Conservation (phyloP, 257 asterid species). For the Solanum raphanifolium region DNA sequence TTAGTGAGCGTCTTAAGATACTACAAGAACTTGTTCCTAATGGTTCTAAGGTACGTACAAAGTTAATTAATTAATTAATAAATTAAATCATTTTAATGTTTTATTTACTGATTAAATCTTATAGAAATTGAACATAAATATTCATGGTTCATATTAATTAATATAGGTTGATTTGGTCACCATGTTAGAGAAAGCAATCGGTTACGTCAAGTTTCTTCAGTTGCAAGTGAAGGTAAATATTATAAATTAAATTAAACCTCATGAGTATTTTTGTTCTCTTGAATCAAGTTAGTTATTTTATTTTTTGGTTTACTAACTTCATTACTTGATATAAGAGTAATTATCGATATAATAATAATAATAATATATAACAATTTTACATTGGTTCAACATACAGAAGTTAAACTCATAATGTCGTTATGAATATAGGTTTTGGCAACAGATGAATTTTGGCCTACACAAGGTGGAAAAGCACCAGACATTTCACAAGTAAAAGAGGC, state of each 20-base stretch:
- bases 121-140: neutral
- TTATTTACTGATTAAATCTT: neutral
- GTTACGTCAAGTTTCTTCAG: conserved; percentile 87
- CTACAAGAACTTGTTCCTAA: conserved; percentile 90
- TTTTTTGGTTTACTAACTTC: neutral
- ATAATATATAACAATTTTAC: neutral
- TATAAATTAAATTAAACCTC: neutral
- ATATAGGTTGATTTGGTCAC: conserved; percentile 91
- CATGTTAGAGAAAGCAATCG: conserved; percentile 84
- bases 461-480: conserved; percentile 76
- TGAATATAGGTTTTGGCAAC: conserved; percentile 66
- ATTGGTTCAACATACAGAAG: neutral
- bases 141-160: neutral
- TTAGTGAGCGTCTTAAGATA: conserved; percentile 72
- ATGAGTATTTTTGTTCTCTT: neutral
- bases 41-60: conserved; percentile 79
- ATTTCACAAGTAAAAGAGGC: conserved; percentile 82
- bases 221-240: conserved; percentile 73
- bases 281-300: neutral
- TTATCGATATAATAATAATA: neutral
- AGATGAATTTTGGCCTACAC: conserved; percentile 93
- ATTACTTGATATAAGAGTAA: neutral
- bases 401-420: neutral
- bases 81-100: neutral
- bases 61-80: neutral